Evolutionary conservation across 306 rosid species (phyloP).

Genomic region (Begonia masoniana): DNA sequence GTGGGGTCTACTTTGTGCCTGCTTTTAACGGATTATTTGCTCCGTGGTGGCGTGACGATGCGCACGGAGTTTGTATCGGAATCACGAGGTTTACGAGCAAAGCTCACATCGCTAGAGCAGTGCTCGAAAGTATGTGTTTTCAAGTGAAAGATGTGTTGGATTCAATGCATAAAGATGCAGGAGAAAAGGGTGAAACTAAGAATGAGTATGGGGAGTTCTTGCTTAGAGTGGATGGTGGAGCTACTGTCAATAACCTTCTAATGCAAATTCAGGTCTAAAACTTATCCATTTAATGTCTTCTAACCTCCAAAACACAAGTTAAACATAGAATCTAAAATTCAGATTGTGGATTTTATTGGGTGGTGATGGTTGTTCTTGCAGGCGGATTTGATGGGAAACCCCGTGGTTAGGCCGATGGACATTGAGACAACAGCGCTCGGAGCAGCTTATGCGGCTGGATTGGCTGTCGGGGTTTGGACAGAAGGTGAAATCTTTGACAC

Average conservation of each 20-base stretch:
- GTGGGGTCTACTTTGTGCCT: constrained; percentile 86
- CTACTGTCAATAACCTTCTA: constrained; percentile 57
- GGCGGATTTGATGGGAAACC: constrained; percentile 69
- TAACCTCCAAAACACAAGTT: no score
- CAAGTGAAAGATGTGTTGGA: constrained; percentile 85
- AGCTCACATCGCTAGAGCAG: constrained; percentile 82
- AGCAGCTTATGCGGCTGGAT: constrained; percentile 95
- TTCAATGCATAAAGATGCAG: constrained; percentile 69
- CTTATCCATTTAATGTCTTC: no score
- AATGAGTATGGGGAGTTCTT: constrained; percentile 30
- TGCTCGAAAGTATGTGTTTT: constrained; percentile 34
- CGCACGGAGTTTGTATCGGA: constrained; percentile 78
- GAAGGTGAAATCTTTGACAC: constrained; percentile 44
- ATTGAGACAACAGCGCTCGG: constrained; percentile 92
- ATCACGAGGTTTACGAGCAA: constrained; percentile 69
- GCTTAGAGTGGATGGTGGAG: constrained; percentile 92
- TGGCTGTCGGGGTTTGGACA: constrained; percentile 71
- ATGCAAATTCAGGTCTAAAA: constrained; percentile 87
- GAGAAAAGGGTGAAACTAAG: constrained; percentile 18
- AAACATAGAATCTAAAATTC: no score
- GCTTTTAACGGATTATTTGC: constrained; percentile 90
- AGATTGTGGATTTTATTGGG: no score
- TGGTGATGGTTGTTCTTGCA: constrained; percentile 6
- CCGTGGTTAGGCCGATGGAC: constrained; percentile 76
- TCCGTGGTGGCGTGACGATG: constrained; percentile 98